Conservation (phyloP, 2,329 filamentous ascomycete species). For the Thelonectria olida region DNA sequence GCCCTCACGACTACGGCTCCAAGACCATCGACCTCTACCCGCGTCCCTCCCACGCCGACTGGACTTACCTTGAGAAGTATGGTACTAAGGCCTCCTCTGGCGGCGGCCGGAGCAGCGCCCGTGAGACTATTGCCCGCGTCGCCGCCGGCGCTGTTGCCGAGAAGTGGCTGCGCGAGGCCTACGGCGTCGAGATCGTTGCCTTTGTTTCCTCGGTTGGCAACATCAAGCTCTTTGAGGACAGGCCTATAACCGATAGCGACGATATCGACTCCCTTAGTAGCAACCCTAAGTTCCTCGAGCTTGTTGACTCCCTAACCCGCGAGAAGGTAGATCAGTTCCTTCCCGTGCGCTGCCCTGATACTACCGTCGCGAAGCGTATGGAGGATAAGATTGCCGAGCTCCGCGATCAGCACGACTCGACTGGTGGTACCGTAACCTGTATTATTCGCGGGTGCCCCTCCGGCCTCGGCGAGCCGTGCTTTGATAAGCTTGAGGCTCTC, state of each 20-base stretch:
- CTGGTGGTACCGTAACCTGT: slow-evolving; percentile 94
- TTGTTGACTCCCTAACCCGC: slow-evolving; percentile 65
- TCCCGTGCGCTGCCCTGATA: slow-evolving; percentile 88
- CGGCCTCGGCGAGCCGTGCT: slow-evolving; percentile 91
- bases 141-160: slow-evolving; percentile 93
- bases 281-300: slow-evolving; percentile 80
- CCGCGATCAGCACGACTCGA: slow-evolving; percentile 83
- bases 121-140: slow-evolving; percentile 93
- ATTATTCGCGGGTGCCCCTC: slow-evolving; percentile 87
- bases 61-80: slow-evolving; percentile 97
- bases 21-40: slow-evolving; percentile 93
- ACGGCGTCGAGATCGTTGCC: slow-evolving; percentile 90
- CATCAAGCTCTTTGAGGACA: slow-evolving; percentile 70
- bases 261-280: slow-evolving; percentile 63
- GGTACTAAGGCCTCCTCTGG: slow-evolving; percentile 91
- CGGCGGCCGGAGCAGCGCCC: slow-evolving; percentile 88
- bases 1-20: slow-evolving; percentile 90
- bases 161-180: slow-evolving; percentile 83
- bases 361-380: slow-evolving; percentile 75
- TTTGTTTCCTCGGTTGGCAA: slow-evolving; percentile 87
- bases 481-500: slow-evolving; percentile 93
- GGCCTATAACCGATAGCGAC: slow-evolving; percentile 74
- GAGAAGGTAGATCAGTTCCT: slow-evolving; percentile 81
- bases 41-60: slow-evolving; percentile 92
- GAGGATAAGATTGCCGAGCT: slow-evolving; percentile 80